Evolutionary conservation across 176 grass and related monocot species (phyloP).

Genomic region (barley (Hordeum vulgare)): DNA sequence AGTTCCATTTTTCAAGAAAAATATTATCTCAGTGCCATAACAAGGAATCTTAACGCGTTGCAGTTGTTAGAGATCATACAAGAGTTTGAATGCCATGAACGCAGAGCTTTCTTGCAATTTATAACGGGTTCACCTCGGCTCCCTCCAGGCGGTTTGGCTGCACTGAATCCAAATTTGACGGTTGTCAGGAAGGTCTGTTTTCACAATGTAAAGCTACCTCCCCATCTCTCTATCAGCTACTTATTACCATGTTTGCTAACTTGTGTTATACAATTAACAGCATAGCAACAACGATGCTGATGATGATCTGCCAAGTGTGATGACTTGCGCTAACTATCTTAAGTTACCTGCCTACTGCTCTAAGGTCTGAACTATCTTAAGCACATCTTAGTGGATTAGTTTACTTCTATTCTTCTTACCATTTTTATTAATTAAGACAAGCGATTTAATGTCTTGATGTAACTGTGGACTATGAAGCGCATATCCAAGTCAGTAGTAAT

Average conservation of each 20-base stretch:
- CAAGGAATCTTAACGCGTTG: constrained; percentile 10
- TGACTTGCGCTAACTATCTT: constrained; percentile 98
- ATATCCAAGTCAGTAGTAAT: neutral
- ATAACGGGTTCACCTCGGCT: constrained; percentile 91
- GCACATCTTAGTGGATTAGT: neutral
- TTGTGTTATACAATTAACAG: constrained; percentile 42
- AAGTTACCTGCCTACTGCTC: constrained; percentile 93
- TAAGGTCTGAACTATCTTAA: constrained; percentile 43
- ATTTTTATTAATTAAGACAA: neutral
- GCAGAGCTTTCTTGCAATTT: constrained; percentile 96
- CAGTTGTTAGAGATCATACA: constrained; percentile 94
- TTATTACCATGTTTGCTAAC: constrained; percentile 4
- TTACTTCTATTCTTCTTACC: neutral
- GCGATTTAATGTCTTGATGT: neutral
- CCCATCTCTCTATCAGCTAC: neutral
- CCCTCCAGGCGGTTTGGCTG: constrained; percentile 79
- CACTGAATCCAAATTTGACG: constrained; percentile 82
- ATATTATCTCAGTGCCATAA: neutral
- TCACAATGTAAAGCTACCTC: neutral
- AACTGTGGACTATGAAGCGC: neutral
- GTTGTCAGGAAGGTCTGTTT: constrained; percentile 92
- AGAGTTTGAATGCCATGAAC: constrained; percentile 58
- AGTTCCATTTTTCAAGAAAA: neutral
- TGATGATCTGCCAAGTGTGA: constrained; percentile 84
- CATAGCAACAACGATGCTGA: constrained; percentile 60